phyloP scores from a whole-genome alignment of 2,329 filamentous ascomycete genomes.

The Sarocladiaceae sp. region DNA sequence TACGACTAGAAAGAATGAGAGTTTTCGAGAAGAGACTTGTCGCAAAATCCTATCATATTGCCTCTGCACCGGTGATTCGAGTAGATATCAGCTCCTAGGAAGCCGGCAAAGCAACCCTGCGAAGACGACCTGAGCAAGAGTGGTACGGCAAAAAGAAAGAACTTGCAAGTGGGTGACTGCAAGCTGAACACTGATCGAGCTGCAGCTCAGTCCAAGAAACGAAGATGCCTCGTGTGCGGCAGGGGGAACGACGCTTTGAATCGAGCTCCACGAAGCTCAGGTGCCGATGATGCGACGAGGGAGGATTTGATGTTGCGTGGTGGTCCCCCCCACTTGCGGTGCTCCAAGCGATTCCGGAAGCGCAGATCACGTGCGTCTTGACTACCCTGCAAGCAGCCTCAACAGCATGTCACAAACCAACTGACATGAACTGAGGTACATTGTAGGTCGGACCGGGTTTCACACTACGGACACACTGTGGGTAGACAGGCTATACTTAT shows the following conservation, averaged over 20 bases:
- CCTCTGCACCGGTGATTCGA: slow-evolving; percentile 17
- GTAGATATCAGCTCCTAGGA: neutral
- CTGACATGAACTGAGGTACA: too few species aligned
- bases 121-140: neutral
- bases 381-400: slow-evolving; percentile 1
- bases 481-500: too few species aligned
- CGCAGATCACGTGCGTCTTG: neutral
- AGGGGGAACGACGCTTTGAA: slow-evolving; percentile 11
- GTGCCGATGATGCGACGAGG: slow-evolving; percentile 22
- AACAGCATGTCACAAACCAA: too few species aligned
- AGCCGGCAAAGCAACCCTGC: slow-evolving; percentile 1
- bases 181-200: neutral
- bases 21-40: slow-evolving; percentile 22
- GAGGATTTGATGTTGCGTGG: slow-evolving; percentile 16
- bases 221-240: neutral
- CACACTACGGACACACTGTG: too few species aligned
- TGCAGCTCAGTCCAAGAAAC: slow-evolving; percentile 3
- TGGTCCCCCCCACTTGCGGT: slow-evolving; percentile 7
- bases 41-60: slow-evolving; percentile 37
- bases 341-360: neutral
- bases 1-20: slow-evolving; percentile 35
- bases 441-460: too few species aligned
- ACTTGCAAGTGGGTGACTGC: neutral
- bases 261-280: slow-evolving; percentile 20
- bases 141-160: neutral